Conservation (phyloP, 2,329 filamentous ascomycete genomes). For the Bipolaris oryzae region DNA sequence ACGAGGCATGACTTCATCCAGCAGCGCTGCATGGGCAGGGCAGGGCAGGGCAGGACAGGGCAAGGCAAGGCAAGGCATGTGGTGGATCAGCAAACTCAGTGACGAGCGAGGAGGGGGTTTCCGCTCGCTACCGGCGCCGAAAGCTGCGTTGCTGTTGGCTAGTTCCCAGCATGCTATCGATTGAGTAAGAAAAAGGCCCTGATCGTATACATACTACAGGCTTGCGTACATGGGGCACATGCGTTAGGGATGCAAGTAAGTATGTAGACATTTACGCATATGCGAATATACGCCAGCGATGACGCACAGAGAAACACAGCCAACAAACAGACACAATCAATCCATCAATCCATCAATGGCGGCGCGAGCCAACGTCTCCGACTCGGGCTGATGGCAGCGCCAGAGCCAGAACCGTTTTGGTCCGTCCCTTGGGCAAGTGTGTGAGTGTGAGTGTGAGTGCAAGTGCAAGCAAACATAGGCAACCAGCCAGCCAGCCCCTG, state of each 20-base stretch:
- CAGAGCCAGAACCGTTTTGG: background rate
- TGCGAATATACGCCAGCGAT: background rate
- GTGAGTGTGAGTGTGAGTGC: too few species aligned
- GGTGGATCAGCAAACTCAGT: slow-evolving; percentile 33
- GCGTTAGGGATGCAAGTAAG: too few species aligned
- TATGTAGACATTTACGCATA: background rate
- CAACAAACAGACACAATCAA: too few species aligned
- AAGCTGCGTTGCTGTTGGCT: slow-evolving; percentile 21
- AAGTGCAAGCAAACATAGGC: background rate
- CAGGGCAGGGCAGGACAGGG: too few species aligned
- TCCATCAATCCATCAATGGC: too few species aligned
- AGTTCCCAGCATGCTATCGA: slow-evolving; percentile 19
- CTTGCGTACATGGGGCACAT: too few species aligned
- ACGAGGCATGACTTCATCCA: slow-evolving; percentile 33
- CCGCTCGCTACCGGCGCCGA: slow-evolving; percentile 37
- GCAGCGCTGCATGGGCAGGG: slow-evolving; percentile 22
- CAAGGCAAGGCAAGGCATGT: too few species aligned
- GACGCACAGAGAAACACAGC: background rate
- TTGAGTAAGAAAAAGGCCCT: background rate
- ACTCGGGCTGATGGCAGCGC: slow-evolving; percentile 17
- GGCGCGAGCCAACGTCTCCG: background rate
- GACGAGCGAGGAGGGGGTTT: slow-evolving; percentile 7
- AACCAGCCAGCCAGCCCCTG: slow-evolving; percentile 8
- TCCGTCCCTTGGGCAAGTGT: background rate
- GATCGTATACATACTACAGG: background rate